Percentiles rank a stretch among this genome's conserved stretches.
Evolutionary conservation across 352 stramenopile species (phyloP).

Genomic region (Phytophthora tentaculata): DNA sequence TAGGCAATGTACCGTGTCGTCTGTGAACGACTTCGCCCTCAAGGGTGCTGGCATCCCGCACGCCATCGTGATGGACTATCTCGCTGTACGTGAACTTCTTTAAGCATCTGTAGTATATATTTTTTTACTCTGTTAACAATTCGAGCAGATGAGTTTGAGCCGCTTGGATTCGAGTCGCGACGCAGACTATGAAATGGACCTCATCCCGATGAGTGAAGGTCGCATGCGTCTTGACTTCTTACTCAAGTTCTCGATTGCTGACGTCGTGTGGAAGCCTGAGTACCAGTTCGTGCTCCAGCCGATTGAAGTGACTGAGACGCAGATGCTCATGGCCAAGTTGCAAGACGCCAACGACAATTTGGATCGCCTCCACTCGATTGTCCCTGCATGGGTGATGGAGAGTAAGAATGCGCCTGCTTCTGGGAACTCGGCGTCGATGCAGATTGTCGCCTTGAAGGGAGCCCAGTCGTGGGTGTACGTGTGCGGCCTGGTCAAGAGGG

Average conservation of each 20-base stretch:
- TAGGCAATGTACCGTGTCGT: slow-evolving; percentile 37
- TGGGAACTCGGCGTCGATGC: slow-evolving; percentile 15
- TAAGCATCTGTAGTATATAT: background rate
- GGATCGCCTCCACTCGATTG: slow-evolving; percentile 32
- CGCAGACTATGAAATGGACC: slow-evolving; percentile 27
- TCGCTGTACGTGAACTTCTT: slow-evolving; percentile 14
- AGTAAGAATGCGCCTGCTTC: background rate
- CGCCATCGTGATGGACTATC: slow-evolving; percentile 35
- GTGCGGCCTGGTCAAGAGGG: slow-evolving; percentile 16
- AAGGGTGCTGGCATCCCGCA: slow-evolving; percentile 35
- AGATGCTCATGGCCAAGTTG: slow-evolving; percentile 35
- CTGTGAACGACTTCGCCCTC: slow-evolving; percentile 34
- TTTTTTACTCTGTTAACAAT: background rate
- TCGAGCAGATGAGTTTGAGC: slow-evolving; percentile 20
- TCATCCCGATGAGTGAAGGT: slow-evolving; percentile 30
- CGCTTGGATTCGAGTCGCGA: slow-evolving; percentile 4
- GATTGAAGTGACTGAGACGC: slow-evolving; percentile 34
- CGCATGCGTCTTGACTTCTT: slow-evolving; percentile 34
- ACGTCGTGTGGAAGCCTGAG: slow-evolving; percentile 32
- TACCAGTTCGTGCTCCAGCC: slow-evolving; percentile 41
- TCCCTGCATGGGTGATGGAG: slow-evolving; percentile 30
- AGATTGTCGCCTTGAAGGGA: slow-evolving; percentile 27
- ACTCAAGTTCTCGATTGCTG: slow-evolving; percentile 34
- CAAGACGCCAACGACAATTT: slow-evolving; percentile 34
- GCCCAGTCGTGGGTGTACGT: slow-evolving; percentile 26